These are phyloP conservation scores for Sordariomycetes sp. DNA, from an alignment of 2,329 filamentous ascomycete genomes.

Conservation along the genomic window DNA sequence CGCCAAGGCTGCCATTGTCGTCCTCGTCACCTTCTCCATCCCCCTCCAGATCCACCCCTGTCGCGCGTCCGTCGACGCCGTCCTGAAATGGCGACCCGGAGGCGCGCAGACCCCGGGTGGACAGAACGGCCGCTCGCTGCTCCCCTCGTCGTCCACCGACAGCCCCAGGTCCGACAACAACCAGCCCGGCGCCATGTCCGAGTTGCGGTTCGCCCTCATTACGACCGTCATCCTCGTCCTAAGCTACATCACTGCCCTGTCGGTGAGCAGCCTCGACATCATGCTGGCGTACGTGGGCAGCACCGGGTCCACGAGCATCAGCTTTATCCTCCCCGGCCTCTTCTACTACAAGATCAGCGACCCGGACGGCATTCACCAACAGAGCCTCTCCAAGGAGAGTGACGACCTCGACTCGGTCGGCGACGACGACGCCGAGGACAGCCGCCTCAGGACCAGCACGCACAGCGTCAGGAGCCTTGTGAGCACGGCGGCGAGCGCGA, in stretches of 20 bases:
- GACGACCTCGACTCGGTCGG: slow-evolving; percentile 61
- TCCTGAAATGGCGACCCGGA: slow-evolving; percentile 44
- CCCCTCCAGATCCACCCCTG: slow-evolving; percentile 93
- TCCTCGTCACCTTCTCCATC: slow-evolving; percentile 93
- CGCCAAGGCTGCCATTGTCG: slow-evolving; percentile 85
- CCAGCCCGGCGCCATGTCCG: slow-evolving; percentile 48
- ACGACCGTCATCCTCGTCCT: slow-evolving; percentile 76
- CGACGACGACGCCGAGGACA: slow-evolving; percentile 34
- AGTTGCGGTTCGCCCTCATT: slow-evolving; percentile 77
- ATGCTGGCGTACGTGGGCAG: slow-evolving; percentile 92
- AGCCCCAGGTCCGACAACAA: neutral
- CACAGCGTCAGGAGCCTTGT: slow-evolving; percentile 27
- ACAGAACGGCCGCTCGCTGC: slow-evolving; percentile 23
- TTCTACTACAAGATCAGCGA: slow-evolving; percentile 99
- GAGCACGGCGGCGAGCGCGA: slow-evolving; percentile 18
- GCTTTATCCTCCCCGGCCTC: slow-evolving; percentile 87
- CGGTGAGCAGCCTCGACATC: slow-evolving; percentile 76
- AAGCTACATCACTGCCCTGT: slow-evolving; percentile 81
- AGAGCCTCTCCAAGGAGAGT: slow-evolving; percentile 78
- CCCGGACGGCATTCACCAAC: slow-evolving; percentile 75
- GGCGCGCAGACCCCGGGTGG: slow-evolving; percentile 15
- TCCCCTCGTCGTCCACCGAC: slow-evolving; percentile 2
- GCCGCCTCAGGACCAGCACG: slow-evolving; percentile 28
- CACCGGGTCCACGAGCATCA: slow-evolving; percentile 89
- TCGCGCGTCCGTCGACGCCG: slow-evolving; percentile 85